Conservation (phyloP, 192 early-diverging fungal species). For the Rhizoclosmatium globosum region DNA sequence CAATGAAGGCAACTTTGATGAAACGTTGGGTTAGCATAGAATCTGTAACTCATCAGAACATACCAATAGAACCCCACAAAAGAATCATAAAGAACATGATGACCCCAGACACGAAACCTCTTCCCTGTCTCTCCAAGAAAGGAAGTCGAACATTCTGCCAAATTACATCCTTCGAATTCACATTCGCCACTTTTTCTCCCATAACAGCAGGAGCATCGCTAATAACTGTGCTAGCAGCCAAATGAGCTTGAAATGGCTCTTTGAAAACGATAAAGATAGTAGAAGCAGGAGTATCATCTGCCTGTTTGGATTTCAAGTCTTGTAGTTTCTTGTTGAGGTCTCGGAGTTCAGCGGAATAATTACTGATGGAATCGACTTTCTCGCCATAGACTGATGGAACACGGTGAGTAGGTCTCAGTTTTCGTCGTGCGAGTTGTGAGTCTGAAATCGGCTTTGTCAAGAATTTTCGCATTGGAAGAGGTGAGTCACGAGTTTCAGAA, state of each 20-base stretch:
- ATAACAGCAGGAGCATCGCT: constrained; percentile 70
- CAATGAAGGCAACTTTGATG: too few relatives aligned
- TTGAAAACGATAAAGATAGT: constrained; percentile 78
- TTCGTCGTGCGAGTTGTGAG: too few relatives aligned
- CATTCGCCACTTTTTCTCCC: constrained; percentile 69
- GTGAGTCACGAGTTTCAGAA: too few relatives aligned
- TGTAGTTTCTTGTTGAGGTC: not conserved
- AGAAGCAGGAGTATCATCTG: constrained; percentile 40
- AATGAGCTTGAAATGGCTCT: constrained; percentile 76
- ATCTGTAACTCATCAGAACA: too few relatives aligned
- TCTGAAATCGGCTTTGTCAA: too few relatives aligned
- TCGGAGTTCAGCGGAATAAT: constrained; percentile 8
- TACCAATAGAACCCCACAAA: constrained; percentile 75
- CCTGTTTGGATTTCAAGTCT: not conserved
- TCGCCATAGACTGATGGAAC: not conserved
- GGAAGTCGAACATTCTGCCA: constrained; percentile 80
- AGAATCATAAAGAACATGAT: constrained; percentile 66
- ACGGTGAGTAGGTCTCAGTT: too few relatives aligned
- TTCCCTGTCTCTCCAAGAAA: constrained; percentile 57
- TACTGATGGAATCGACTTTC: constrained; percentile 19
- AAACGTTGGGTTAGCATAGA: too few relatives aligned
- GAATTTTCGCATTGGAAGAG: too few relatives aligned
- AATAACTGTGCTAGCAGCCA: constrained; percentile 74
- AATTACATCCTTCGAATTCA: constrained; percentile 81
- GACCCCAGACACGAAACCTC: constrained; percentile 61